Base-by-base conservation (phyloP, 2,329 filamentous ascomycete genomes). In the Diaporthe batatas region DNA sequence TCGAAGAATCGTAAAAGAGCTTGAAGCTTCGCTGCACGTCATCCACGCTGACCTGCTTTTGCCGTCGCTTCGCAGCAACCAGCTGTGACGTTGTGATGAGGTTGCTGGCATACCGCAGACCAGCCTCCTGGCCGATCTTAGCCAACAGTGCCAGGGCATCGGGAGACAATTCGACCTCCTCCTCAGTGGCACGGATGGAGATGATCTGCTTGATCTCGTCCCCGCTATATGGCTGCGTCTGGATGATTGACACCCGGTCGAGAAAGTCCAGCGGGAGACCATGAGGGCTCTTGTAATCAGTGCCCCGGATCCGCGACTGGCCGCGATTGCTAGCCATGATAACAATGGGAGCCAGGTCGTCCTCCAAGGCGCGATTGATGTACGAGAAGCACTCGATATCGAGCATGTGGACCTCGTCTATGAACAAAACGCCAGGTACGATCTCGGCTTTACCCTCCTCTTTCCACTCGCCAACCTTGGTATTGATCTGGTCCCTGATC, bases 251-350 rank as follows among this genome's bases (percentile, higher is more conserved):
- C 42, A 98, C 93, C 25, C 96, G 92, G 82, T 99, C 96, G 64
- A 99, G 88, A 83, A 99, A 98, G 84, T 99, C 96, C 58, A 98
- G 90, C 0, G 96, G 96, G 55, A 99, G 87, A 36, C 96, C 96
- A 82, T 99, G 96, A 2, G 96, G 96, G 78, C 93, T 96, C 78
- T 91, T 92, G 85, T 98, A 98, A 82, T 94, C 93, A 71, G 96
- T 99, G 73, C 96, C 96, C 42, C 96, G 91, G 80, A 99, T 98
- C 77, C 93, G 92, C 49, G 96, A 94, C 82, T 95, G 91, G 76
- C 96, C 96, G 74, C 96, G 90, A 86, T 99, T 99, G 88, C 94
- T 97, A 70, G 96, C 96, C 96, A 99, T 99, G 84, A 99, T 99
- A 82, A 99, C 95, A 76, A 99, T 95, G 51, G 96, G 96, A 1